phyloP scores from a whole-genome alignment of 352 stramenopile species.

The Peronospora farinosa region DNA sequence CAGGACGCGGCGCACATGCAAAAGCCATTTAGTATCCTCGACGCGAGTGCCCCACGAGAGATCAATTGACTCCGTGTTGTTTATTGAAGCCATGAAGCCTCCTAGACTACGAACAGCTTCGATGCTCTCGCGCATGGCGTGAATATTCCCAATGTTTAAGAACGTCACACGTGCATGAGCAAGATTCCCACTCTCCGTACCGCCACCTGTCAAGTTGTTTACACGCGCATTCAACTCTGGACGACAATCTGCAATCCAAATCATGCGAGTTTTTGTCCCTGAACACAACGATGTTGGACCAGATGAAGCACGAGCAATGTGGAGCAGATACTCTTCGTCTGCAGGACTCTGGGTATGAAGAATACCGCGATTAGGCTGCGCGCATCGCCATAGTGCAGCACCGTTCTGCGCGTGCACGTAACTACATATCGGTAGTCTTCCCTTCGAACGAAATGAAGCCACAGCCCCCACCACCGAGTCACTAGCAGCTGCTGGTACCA shows the following conservation, averaged over 20 bases:
- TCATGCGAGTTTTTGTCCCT: slow-evolving; percentile 31
- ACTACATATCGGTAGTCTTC: slow-evolving; percentile 74
- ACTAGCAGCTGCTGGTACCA: slow-evolving; percentile 57
- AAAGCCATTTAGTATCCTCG: slow-evolving; percentile 80
- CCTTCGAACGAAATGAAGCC: slow-evolving; percentile 77
- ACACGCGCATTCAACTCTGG: slow-evolving; percentile 86
- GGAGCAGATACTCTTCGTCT: slow-evolving; percentile 71
- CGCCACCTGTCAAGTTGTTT: slow-evolving; percentile 87
- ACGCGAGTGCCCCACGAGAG: slow-evolving; percentile 55
- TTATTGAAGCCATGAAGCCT: slow-evolving; percentile 21
- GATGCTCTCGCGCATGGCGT: slow-evolving; percentile 87
- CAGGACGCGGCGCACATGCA: slow-evolving; percentile 63
- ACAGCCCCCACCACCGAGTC: slow-evolving; percentile 61
- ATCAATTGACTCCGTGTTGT: slow-evolving; percentile 49
- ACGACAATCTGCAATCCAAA: slow-evolving; percentile 88
- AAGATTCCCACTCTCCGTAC: slow-evolving; percentile 80
- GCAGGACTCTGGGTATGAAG: slow-evolving; percentile 61
- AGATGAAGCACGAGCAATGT: slow-evolving; percentile 36
- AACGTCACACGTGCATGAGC: slow-evolving; percentile 75
- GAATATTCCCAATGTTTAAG: slow-evolving; percentile 91
- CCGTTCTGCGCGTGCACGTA: slow-evolving; percentile 66
- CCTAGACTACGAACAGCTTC: slow-evolving; percentile 58
- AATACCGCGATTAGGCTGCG: slow-evolving; percentile 82
- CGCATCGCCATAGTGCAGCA: slow-evolving; percentile 77
- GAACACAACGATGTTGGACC: slow-evolving; percentile 11